Evolutionary conservation across 257 asterid genomes (phyloP), one percentile per base, ranked within the genome.

Genomic region (Asclepias syriaca): DNA sequence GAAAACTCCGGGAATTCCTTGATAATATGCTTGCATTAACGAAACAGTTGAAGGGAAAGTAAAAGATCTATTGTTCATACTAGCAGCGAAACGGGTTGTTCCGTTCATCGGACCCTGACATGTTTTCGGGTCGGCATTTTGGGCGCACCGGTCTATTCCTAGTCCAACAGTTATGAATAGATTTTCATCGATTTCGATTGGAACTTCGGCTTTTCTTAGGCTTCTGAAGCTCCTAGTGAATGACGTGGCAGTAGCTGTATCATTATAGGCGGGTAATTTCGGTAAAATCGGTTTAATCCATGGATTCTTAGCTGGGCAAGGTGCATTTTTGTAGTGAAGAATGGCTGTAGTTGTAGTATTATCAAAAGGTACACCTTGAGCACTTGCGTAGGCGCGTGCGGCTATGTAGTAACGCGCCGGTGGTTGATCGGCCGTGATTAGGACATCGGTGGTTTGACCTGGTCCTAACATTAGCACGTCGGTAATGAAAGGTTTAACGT

Each of bases 321-420:
- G 78, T 22, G 87, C 82, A 18, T 86, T 68, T 65, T 83, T 75
- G 81, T 94, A 94, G 43, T 91, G 81, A 16, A 94, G 89, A 55
- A 94, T 83, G 76, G 98, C 97, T 29, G 98, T 94, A 76, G 97
- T 83, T 79, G 98, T 91, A 39, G 97, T 94, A 72, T 91, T 94
- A 77, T 91, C 97, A 63, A 94, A 91, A 0, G 96, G 93, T 6
- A 90, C 93, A 11, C 87, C 88, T 79, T 88, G 97, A 48, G 91
- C 97, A 51, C 95, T 89, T 18, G 95, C 95, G 16, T 94, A 94
- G 59, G 98, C 97, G 1, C 93, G 88, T n/a, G 92, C 95, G 1
- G 98, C 96, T 0, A 94, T 82, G 84, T 91, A 86, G 87, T 94
- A 94, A n/a, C 79, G 69, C 54, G 82, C 80, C 0, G 98, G 91